phyloP scores from a whole-genome alignment of 441 rosid genomes.

The Euphorbia corollata region DNA sequence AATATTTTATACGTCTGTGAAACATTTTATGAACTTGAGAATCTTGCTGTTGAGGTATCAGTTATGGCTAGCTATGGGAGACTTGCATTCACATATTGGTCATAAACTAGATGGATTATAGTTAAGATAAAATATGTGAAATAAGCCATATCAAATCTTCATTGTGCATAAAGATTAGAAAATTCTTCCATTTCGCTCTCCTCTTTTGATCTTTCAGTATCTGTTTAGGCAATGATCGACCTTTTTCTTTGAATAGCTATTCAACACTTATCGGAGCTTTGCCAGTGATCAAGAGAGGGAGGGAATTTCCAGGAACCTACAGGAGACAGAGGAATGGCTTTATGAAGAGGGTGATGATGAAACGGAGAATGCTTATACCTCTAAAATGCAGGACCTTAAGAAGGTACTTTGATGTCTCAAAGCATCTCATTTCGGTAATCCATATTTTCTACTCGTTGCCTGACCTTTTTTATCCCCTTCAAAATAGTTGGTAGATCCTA shows the following conservation, averaged over 20 bases:
- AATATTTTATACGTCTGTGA: neutral
- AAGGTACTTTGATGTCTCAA: conserved; percentile 28
- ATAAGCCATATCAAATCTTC: neutral
- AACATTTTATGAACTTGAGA: neutral
- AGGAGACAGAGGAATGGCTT: conserved; percentile 63
- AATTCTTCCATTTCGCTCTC: conserved; percentile 1
- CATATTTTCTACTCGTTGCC: neutral
- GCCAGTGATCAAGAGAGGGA: conserved; percentile 47
- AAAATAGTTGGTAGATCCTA: conserved; percentile 47
- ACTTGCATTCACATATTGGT: neutral
- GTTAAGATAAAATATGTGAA: neutral
- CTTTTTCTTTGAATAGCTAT: conserved; percentile 32
- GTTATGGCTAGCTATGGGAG: neutral
- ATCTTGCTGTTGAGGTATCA: conserved; percentile 5
- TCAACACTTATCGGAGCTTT: conserved; percentile 47
- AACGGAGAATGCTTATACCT: conserved; percentile 40
- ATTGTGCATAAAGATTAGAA: neutral
- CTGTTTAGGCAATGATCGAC: conserved; percentile 6
- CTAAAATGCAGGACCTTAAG: conserved; percentile 42
- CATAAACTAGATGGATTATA: conserved; percentile 3
- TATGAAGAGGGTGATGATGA: conserved; percentile 56
- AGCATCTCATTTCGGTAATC: neutral
- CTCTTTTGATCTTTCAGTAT: neutral
- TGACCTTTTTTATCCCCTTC: conserved; percentile 13
- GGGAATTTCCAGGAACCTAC: conserved; percentile 43